Base-by-base conservation (phyloP, 257 asterid genomes). In the Cordia subcordata region DNA sequence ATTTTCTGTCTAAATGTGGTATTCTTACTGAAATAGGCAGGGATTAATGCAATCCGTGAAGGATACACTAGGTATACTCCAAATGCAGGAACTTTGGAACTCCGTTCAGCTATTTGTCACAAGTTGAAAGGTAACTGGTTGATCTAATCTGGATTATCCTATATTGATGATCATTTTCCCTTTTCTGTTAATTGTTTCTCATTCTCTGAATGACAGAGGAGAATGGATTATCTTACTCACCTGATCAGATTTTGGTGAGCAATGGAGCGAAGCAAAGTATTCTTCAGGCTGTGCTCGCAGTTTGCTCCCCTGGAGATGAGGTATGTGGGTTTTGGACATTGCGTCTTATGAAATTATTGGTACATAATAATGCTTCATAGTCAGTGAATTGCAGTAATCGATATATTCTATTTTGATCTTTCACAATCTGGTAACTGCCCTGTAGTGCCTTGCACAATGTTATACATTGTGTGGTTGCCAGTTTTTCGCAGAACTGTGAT, bases 281-380 rank as follows among this genome's bases (percentile, higher is more conserved):
- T 69, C 70, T 86, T 62, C 99, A 92, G 74, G 99, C 97, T 46
- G 82, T 93, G 66, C 81, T 89, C 62, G 96, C 97, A 12, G 97
- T 89, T 46, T 93, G 99, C 67, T 82, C 99, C n/a, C 96, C 97
- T 8, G 96, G 96, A 68, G 99, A 92, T 58, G 97, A 92, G 96
- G 98, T 86, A 77, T 55, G 11, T 17, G 20, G 27, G 27, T 17
- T 49, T 8, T 22, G 22, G 42, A 10, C 38, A 45, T 40, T 63
- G 63, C 46, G 20, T 33, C 37, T 13, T 17, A 18, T 11, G 11
- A 10, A 21, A 53, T 16, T 22, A 20, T 9, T 19, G 16, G 27
- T 39, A 19, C 18, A 15, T 4, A 8, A 22, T 11, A 10, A 4
- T 60, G 55, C 33, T 46, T 53, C 20, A 23, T 47, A 39, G 35